Conservation (phyloP, 192 early-diverging fungal genomes). For the Chytriomyces confervae region DNA sequence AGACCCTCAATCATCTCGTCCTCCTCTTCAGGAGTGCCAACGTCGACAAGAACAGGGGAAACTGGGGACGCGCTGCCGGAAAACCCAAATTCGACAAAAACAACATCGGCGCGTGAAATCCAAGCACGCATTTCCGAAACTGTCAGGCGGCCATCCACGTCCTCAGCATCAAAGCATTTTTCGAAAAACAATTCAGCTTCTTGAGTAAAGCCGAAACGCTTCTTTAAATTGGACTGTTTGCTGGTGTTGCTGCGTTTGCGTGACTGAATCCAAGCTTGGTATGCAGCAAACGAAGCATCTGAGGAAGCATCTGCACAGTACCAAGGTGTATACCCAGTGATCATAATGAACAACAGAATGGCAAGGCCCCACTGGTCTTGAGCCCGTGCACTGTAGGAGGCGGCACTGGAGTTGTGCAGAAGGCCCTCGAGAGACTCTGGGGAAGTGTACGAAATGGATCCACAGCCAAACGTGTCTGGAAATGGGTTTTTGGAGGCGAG, state of each 20-base stretch:
- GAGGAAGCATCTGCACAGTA: constrained; percentile 39
- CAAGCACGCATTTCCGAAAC: constrained; percentile 7
- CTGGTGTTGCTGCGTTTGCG: not conserved
- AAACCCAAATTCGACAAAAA: not conserved
- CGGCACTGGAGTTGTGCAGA: constrained; percentile 48
- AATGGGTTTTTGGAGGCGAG: constrained; percentile 78
- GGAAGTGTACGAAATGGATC: constrained; percentile 87
- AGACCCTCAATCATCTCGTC: not conserved
- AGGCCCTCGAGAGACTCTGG: constrained; percentile 63
- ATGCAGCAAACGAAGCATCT: constrained; percentile 75
- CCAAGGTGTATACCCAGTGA: constrained; percentile 84
- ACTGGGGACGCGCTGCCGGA: not conserved
- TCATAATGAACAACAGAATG: constrained; percentile 74
- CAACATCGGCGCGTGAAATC: not conserved
- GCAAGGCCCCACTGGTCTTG: constrained; percentile 82
- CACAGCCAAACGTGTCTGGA: constrained; percentile 85
- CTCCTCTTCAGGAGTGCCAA: not conserved
- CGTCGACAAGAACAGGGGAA: not conserved
- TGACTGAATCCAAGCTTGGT: constrained; percentile 10
- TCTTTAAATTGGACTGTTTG: not conserved
- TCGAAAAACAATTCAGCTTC: constrained; percentile 14
- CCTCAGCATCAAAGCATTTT: not conserved
- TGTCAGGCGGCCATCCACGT: not conserved
- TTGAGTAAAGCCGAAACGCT: constrained; percentile 9
- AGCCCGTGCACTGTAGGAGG: constrained; percentile 59